These are phyloP conservation scores for Pythium grandisporangium DNA, from an alignment of 352 stramenopile genomes.

Conservation along the genomic window DNA sequence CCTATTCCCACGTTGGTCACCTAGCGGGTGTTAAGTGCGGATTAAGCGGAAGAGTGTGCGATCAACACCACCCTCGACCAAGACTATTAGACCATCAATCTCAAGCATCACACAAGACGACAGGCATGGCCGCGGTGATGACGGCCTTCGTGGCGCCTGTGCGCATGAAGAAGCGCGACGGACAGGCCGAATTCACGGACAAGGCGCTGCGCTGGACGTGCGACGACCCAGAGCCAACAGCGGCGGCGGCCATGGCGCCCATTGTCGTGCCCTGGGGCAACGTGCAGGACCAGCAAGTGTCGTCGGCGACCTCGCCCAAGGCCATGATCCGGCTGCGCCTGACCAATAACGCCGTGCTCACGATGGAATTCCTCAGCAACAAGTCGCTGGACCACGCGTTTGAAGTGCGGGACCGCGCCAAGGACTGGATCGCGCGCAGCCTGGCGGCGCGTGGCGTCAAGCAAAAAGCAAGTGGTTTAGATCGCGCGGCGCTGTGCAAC, in stretches of 20 bases:
- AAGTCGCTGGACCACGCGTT: conserved; percentile 56
- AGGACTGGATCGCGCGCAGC: conserved; percentile 49
- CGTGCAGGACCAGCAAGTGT: conserved; percentile 78
- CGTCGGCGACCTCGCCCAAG: conserved; percentile 57
- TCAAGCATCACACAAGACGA: too few relatives aligned
- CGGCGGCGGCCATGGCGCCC: conserved; percentile 9
- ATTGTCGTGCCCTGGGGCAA: conserved; percentile 57
- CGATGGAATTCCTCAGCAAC: conserved; percentile 57
- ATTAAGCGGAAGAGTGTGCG: too few relatives aligned
- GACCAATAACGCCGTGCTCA: conserved; percentile 46
- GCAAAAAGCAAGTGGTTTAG: conserved; percentile 20
- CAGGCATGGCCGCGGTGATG: conserved; percentile 17
- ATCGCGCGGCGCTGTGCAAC: conserved; percentile 50
- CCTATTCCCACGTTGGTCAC: too few relatives aligned
- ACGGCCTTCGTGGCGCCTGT: conserved; percentile 48
- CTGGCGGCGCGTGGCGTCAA: conserved; percentile 32
- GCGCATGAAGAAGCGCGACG: conserved; percentile 79
- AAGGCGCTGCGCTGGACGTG: conserved; percentile 48
- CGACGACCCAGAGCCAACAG: neutral
- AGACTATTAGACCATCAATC: too few relatives aligned
- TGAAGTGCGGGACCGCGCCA: conserved; percentile 53
- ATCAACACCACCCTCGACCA: too few relatives aligned
- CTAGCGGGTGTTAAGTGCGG: too few relatives aligned
- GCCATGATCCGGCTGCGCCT: conserved; percentile 78
- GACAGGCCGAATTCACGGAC: conserved; percentile 39